Evolutionary conservation across 805 yeast genomes (phyloP), one percentile per base, ranked within the genome.

Genomic region (Candida golubevii): DNA sequence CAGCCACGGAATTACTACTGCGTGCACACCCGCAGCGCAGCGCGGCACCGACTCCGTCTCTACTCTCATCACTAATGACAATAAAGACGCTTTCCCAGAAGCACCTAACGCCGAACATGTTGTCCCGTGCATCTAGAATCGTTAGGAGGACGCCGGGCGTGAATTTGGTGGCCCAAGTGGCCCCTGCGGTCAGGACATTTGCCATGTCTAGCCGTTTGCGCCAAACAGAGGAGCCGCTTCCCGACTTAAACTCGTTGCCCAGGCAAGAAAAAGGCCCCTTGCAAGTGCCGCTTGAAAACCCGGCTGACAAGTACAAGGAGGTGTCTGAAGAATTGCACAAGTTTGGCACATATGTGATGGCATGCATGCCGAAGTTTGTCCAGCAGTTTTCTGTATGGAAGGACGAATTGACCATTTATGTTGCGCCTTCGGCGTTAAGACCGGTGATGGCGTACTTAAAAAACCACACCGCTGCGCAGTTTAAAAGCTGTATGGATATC

Each of bases 361-460:
- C 87, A 8, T 78, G 86, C 50, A 61, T 88, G 68, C 96, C 96
- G 38, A 88, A 86, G 65, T 85, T 70, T 59, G 76, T 88, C 50
- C 95, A 88, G 69, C 84, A 84, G 63, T 88, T 86, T 57, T 74
- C 87, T 6, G 96, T 88, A 39, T 88, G 95, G 96, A 88, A 88
- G 66, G 95, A 88, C 61, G 96, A 88, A 67, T 77, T 88, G 62
- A 78, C 83, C 36, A 65, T 88, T 41, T 82, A 80, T 63, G 79
- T 84, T 47, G 85, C 88, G 3, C 96, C 96, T 36, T 67, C 77
- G 23, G 90, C 88, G 7, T 63, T 88, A 44, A 72, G 80, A 52
- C 93, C 88, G n/a, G 80, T 80, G 46, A 66, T 82, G 62, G 66
- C 77, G 18, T 88, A 85, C 60, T 72, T 88, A 65, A 79, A 78